Conservation (phyloP, 1,284 basidiomycete species). For the Ustilago lituana region DNA sequence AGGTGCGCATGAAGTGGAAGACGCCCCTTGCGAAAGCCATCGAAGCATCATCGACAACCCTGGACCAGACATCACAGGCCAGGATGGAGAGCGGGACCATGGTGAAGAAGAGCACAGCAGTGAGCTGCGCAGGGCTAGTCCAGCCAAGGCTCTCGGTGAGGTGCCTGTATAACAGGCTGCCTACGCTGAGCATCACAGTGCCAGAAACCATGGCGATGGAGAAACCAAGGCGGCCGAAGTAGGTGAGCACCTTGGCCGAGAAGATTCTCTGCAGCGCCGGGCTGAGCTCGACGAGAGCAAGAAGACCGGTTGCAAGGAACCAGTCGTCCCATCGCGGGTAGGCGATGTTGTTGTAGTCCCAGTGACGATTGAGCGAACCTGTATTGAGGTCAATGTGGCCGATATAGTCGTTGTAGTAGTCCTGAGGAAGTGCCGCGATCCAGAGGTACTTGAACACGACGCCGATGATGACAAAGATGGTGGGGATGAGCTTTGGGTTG, state of each 20-base stretch:
- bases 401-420: constrained; percentile 44
- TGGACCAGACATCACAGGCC: constrained; percentile 43
- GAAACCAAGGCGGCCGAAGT: constrained; percentile 52
- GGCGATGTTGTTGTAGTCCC: constrained; percentile 39
- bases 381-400: constrained; percentile 50
- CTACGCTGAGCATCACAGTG: constrained; percentile 52
- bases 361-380: constrained; percentile 45
- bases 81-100: constrained; percentile 50
- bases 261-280: constrained; percentile 36
- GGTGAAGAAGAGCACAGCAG: constrained; percentile 45
- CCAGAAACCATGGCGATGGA: constrained; percentile 52
- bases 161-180: constrained; percentile 41
- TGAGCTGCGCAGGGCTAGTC: constrained; percentile 35
- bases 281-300: constrained; percentile 50
- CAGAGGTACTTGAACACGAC: constrained; percentile 56
- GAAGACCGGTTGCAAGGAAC: constrained; percentile 46
- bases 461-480: constrained; percentile 41
- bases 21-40: constrained; percentile 42
- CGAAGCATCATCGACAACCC: constrained; percentile 46
- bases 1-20: constrained; percentile 45
- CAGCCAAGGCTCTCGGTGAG: constrained; percentile 34
- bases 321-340: constrained; percentile 59
- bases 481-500: constrained; percentile 41
- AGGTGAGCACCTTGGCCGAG: constrained; percentile 26
- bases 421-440: constrained; percentile 33